Evolutionary conservation across 78 protist species (phyloP).

Genomic region (Ministeria vibrans): DNA sequence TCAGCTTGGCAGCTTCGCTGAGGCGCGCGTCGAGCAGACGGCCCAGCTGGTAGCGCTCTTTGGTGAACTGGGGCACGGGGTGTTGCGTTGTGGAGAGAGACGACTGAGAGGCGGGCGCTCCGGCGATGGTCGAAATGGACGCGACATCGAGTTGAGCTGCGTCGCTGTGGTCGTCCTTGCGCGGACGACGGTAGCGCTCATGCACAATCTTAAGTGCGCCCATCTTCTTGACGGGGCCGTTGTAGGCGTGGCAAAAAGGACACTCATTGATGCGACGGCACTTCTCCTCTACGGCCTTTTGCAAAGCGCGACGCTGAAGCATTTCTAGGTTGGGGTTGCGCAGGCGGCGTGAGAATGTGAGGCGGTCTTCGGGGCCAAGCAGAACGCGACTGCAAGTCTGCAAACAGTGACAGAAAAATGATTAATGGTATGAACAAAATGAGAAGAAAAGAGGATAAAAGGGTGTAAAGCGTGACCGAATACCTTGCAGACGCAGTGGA

Average conservation of each 20-base stretch:
- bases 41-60: not conserved
- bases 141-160: not conserved
- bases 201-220: constrained; percentile 71
- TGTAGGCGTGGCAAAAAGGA: constrained; percentile 75
- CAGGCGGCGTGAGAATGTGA: not conserved
- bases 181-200: constrained; percentile 45
- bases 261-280: constrained; percentile 38
- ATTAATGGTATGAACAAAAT: not conserved
- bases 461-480: not conserved
- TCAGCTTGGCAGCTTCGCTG: constrained; percentile 34
- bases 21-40: not conserved
- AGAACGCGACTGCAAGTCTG: constrained; percentile 61
- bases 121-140: not conserved
- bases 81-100: not conserved
- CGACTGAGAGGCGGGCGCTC: not conserved
- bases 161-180: not conserved
- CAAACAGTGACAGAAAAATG: not conserved
- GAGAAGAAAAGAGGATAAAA: not conserved
- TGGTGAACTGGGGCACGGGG: not conserved
- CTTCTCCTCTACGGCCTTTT: constrained; percentile 17
- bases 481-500: constrained; percentile 84
- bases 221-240: constrained; percentile 81
- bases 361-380: constrained; percentile 17
- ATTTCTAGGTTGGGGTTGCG: constrained; percentile 6
- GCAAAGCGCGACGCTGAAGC: constrained; percentile 12